These are phyloP conservation scores for Sporothrix humicola DNA, from an alignment of 2,329 filamentous ascomycete genomes.

Conservation along the genomic window DNA sequence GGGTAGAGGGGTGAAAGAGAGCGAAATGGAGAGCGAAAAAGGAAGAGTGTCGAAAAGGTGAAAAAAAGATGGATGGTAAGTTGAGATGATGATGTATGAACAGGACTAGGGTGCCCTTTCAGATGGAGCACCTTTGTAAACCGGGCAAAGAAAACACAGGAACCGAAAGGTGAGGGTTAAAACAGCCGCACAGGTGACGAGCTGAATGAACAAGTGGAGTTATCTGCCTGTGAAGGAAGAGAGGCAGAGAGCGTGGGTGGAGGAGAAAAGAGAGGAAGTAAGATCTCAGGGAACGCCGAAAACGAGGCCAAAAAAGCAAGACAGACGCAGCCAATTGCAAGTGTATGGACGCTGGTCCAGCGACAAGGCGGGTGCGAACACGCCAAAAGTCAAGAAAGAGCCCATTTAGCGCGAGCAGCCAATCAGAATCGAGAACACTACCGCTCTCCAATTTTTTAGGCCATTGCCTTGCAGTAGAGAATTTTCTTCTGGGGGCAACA, in stretches of 20 bases:
- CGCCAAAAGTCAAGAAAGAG: neutral
- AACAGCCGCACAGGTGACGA: conserved; percentile 8
- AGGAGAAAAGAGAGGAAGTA: neutral
- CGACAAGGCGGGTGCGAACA: neutral
- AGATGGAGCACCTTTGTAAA: neutral
- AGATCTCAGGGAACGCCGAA: neutral
- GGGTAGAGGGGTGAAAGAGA: neutral
- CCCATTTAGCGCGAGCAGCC: conserved; percentile 8
- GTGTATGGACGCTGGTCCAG: neutral
- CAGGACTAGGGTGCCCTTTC: neutral
- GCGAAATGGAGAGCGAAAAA: neutral
- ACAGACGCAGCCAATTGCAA: neutral
- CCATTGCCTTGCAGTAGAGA: conserved; percentile 8
- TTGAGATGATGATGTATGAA: neutral
- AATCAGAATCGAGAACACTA: neutral
- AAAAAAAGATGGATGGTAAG: conserved; percentile 1
- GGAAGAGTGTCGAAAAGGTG: neutral
- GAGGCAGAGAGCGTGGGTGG: neutral
- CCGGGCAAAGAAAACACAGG: neutral
- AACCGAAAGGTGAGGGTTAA: neutral
- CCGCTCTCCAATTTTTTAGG: conserved; percentile 13
- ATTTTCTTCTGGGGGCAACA: conserved; percentile 12
- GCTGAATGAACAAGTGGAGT: conserved; percentile 2
- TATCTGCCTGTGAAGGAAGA: conserved; percentile 1
- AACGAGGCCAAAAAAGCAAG: conserved; percentile 14